These are phyloP conservation scores for Xylaria sp. DNA, from an alignment of 2,329 filamentous ascomycete species.

Conservation along the genomic window DNA sequence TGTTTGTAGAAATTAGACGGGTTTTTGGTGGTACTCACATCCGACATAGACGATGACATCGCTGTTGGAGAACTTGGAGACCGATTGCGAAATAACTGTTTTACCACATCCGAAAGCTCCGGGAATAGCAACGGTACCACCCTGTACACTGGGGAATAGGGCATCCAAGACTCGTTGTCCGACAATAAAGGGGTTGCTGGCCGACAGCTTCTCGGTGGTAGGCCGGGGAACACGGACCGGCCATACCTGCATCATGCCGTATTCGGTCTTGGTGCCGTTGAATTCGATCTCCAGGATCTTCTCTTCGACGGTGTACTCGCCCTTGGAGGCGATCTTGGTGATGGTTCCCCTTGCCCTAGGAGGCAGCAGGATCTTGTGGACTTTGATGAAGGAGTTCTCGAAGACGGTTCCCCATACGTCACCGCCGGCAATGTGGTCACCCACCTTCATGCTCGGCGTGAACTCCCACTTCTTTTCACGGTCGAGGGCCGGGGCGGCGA, in stretches of 20 bases:
- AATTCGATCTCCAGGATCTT: constrained; percentile 97
- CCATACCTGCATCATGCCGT: constrained; percentile 99
- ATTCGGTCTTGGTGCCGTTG: constrained; percentile 92
- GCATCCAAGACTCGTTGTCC: constrained; percentile 96
- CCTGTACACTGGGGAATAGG: constrained; percentile 95
- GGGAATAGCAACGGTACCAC: constrained; percentile 96
- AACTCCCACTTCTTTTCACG: constrained; percentile 97
- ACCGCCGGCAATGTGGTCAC: constrained; percentile 95
- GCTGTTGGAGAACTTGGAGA: constrained; percentile 99
- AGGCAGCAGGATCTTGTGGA: constrained; percentile 92
- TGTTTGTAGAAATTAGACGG: background rate
- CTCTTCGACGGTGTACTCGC: constrained; percentile 92
- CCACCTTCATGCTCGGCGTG: constrained; percentile 89
- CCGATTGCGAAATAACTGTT: constrained; percentile 98
- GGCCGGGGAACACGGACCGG: constrained; percentile 96
- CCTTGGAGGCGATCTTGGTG: constrained; percentile 88
- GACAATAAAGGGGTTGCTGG: constrained; percentile 91
- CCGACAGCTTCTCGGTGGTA: constrained; percentile 89
- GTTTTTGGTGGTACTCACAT: constrained; percentile 53
- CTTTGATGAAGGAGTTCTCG: constrained; percentile 93
- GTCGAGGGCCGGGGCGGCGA: constrained; percentile 87
- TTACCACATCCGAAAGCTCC: constrained; percentile 99
- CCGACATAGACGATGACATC: constrained; percentile 99
- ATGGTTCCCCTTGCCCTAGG: constrained; percentile 92
- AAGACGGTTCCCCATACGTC: constrained; percentile 95